Evolutionary conservation across 129 eudicot species (phyloP), one percentile per base, ranked within the genome.

Genomic region (Lactuca saligna): DNA sequence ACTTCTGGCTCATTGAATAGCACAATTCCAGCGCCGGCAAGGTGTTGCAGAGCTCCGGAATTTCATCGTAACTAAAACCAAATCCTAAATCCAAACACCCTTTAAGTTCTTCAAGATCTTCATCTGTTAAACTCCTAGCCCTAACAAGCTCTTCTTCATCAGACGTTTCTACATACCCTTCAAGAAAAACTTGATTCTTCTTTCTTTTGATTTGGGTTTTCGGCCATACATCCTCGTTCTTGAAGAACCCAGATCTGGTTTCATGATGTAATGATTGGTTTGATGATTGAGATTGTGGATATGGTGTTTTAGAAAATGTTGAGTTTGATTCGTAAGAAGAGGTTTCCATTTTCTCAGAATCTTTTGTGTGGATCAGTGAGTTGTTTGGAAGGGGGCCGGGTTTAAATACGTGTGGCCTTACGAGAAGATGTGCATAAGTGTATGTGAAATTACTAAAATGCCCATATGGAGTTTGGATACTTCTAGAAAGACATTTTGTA

Each of bases 11-110:
- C 90, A 87, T 82, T 4, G 95, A 87, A 71, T 87, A 87, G 72
- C 95, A 87, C 65, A 87, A 84, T 64, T 87, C 95, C 17, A 87
- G 78, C 48, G 95, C 90, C 29, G 95, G 95, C 48, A 87, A 74
- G 70, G 95, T 87, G 54, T 77, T 84, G 16, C 95, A 87, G 8
- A 87, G 90, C 73, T 84, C 90, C 17, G 88, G 95, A 25, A 87
- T 87, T 44, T 87, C 95, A n/a, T 87, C 88, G 54, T 84, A 87
- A 55, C 85, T 84, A 69, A 87, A 87, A 15, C 90, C 90, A 82
- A 87, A 87, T 4, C 95, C 95, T 53, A 87, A 68, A 80, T 87
- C 95, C 84, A 87, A 69, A 74, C 95, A 87, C 31, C 95, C 95
- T 49, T 82, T 87, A 10, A 87, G 78, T 59, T 87, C 95, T 37